These are phyloP conservation scores for Buddleja alternifolia DNA, from an alignment of 257 asterid species.

Conservation along the genomic window DNA sequence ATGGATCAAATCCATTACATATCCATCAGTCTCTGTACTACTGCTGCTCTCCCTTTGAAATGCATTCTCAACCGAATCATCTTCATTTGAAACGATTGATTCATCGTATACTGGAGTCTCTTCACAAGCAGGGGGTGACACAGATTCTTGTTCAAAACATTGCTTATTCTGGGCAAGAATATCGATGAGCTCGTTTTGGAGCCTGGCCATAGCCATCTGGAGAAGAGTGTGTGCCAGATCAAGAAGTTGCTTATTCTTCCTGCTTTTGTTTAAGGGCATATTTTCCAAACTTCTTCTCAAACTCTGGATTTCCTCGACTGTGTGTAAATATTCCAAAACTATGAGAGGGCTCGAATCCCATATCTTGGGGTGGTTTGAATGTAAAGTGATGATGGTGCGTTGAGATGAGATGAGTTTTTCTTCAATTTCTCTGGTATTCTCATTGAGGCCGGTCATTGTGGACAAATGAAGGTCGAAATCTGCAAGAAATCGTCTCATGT, in stretches of 20 bases:
- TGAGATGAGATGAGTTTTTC: slow-evolving; percentile 41
- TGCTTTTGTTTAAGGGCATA: slow-evolving; percentile 20
- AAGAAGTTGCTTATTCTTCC: slow-evolving; percentile 34
- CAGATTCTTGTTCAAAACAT: slow-evolving; percentile 36
- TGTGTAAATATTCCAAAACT: slow-evolving; percentile 44
- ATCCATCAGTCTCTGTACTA: slow-evolving; percentile 48
- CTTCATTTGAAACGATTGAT: slow-evolving; percentile 46
- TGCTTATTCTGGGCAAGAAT: slow-evolving; percentile 53
- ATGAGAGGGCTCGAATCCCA: slow-evolving; percentile 47
- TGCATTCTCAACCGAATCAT: slow-evolving; percentile 43
- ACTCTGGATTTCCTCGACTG: slow-evolving; percentile 50
- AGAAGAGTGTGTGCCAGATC: slow-evolving; percentile 44
- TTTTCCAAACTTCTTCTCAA: slow-evolving; percentile 30
- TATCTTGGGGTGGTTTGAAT: slow-evolving; percentile 41
- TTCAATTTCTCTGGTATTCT: slow-evolving; percentile 37
- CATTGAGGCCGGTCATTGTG: slow-evolving; percentile 31
- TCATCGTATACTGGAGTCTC: slow-evolving; percentile 40
- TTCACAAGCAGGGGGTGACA: slow-evolving; percentile 27
- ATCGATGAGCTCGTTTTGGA: slow-evolving; percentile 51
- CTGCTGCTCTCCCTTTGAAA: slow-evolving; percentile 42
- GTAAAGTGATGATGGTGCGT: slow-evolving; percentile 40
- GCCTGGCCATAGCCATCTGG: slow-evolving; percentile 62
- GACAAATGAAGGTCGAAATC: slow-evolving; percentile 51
- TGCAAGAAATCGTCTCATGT: slow-evolving; percentile 36
- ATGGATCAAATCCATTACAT: slow-evolving; percentile 53